Evolutionary conservation across 2,329 filamentous ascomycete species (phyloP), one percentile per base, ranked within the genome.

Genomic region (Microthyrium microscopicum): DNA sequence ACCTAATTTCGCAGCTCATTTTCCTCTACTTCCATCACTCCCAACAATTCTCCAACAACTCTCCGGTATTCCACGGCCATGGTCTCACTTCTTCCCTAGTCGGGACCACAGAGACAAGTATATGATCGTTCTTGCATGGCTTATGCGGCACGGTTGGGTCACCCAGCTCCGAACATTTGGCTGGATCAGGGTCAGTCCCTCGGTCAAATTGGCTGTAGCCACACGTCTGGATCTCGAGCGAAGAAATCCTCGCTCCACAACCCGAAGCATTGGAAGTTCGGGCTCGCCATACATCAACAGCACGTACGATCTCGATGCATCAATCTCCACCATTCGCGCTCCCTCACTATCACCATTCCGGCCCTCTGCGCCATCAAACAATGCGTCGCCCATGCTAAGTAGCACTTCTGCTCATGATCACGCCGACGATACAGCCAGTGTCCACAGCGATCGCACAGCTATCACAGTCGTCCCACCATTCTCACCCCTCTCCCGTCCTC

Each of bases 161-260:
- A 92, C 81, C 1, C 85, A 94, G 52, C 66, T 98, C 5, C 80
- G 84, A 41, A 89, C 83, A 1, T 94, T 91, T 52, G 82, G 78
- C 9, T 92, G 89, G 63, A 73, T 95, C 27, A 71, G 87, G 31
- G 79, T 89, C 26, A 77, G 76, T 55, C 74, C 79, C 3, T 77
- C 87, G 49, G 79, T 92, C 40, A 74, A 89, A 44, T 76, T 79
- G 47, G 76, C 81, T 42, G 83, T 91, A 3, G 73, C 81, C 33
- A 69, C 76, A 44, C 69, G 74, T 35, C 64, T 82, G 74, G 81
- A 51, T 29, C 45, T 41, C 5, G 52, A 54, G 37, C 47, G 19
- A 30, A 9, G 26, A 31, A 21, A 20, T 11, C 25, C 20, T n/a
- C 35, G 25, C n/a, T 24, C 13, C 45, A 15, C 51, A 48, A 37